Conservation (phyloP, 129 eudicot genomes). For the Pittosporum tobira region DNA sequence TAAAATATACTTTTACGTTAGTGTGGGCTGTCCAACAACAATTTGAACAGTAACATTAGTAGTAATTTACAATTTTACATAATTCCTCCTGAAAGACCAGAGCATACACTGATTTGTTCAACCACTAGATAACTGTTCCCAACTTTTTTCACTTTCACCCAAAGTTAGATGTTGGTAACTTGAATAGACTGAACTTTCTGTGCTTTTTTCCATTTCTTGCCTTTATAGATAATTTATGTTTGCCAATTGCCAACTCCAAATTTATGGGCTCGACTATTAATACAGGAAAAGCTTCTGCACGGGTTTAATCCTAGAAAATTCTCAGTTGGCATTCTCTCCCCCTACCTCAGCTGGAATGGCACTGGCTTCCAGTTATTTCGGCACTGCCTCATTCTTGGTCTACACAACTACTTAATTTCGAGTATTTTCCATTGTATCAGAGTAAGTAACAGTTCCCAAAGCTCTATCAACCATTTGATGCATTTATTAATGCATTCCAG, state of each 20-base stretch:
- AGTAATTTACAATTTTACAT: no score
- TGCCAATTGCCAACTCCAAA: background rate
- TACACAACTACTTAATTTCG: conserved; percentile 41
- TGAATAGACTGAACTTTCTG: background rate
- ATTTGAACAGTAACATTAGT: no score
- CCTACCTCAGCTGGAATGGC: conserved; percentile 77
- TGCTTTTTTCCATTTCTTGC: background rate
- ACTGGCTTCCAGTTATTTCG: conserved; percentile 52
- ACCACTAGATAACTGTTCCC: no score
- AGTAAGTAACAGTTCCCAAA: no score
- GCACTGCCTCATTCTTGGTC: conserved; percentile 52
- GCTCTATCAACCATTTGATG: background rate
- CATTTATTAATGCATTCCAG: no score
- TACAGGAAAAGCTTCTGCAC: conserved; percentile 63
- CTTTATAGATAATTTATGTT: background rate
- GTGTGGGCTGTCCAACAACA: no score
- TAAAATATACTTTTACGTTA: no score
- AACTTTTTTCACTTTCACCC: background rate
- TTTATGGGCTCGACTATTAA: background rate
- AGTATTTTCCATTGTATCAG: conserved; percentile 3
- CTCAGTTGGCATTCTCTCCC: conserved; percentile 63
- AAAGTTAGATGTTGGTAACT: background rate
- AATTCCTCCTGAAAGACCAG: no score
- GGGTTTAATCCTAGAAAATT: conserved; percentile 30
- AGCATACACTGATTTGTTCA: no score